These are phyloP conservation scores for Immersiella caudata DNA, from an alignment of 495 filamentous ascomycete species.

Conservation along the genomic window DNA sequence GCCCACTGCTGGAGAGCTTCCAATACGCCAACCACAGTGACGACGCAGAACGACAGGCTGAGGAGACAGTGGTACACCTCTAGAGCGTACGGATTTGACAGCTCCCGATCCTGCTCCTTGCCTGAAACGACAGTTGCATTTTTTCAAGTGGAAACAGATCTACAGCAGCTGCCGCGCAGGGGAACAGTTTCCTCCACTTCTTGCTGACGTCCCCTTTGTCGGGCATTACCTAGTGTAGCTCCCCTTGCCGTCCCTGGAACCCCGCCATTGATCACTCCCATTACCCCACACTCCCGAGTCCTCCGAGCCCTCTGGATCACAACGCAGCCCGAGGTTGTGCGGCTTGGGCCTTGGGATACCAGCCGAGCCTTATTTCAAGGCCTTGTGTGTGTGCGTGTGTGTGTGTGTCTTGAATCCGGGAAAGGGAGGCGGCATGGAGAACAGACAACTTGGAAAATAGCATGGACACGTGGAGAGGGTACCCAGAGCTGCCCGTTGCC, in stretches of 20 bases:
- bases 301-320: background rate
- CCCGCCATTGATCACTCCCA: background rate
- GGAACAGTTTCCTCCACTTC: background rate
- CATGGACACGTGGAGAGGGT: background rate
- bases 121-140: background rate
- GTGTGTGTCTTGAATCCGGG: background rate
- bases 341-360: too few relatives aligned
- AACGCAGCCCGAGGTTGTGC: background rate
- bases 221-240: background rate
- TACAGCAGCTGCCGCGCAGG: background rate
- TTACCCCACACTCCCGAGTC: background rate
- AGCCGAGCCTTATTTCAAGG: background rate
- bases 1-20: background rate
- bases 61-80: background rate
- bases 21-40: background rate
- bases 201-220: background rate
- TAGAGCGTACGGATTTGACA: background rate
- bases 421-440: background rate
- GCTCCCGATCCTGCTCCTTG: background rate
- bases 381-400: too few relatives aligned
- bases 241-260: background rate
- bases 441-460: background rate
- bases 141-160: background rate
- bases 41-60: background rate
- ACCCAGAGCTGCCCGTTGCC: background rate